Evolutionary conservation across 495 filamentous ascomycete species (phyloP).

Genomic region (Extremus antarcticus): DNA sequence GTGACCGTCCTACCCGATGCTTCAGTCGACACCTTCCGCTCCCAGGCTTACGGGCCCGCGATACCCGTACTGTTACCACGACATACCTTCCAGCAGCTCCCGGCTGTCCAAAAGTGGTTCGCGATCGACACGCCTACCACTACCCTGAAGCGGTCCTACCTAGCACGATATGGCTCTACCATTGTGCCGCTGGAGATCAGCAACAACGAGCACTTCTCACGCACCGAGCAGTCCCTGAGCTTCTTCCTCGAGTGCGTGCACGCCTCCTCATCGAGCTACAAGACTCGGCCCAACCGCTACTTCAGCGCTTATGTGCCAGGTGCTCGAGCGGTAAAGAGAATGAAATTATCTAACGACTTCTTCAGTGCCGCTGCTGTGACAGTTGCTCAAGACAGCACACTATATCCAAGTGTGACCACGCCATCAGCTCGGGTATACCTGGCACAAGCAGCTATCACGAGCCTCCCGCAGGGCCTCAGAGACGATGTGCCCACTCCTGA

Average conservation of each 20-base stretch:
- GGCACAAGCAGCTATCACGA: slow-evolving; percentile 62
- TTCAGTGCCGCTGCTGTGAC: slow-evolving; percentile 7
- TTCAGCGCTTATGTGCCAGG: slow-evolving; percentile 16
- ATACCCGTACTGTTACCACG: slow-evolving; percentile 40
- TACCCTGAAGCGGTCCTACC: slow-evolving; percentile 40
- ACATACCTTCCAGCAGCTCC: slow-evolving; percentile 35
- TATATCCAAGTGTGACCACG: no score
- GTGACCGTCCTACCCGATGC: slow-evolving; percentile 13
- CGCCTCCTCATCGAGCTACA: slow-evolving; percentile 9
- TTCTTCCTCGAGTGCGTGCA: slow-evolving; percentile 44
- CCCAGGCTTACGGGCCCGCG: slow-evolving; percentile 37
- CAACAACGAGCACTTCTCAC: slow-evolving; percentile 33
- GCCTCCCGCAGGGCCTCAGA: slow-evolving; percentile 50
- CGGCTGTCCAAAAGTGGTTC: slow-evolving; percentile 49
- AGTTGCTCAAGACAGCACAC: not conserved
- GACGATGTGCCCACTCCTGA: slow-evolving; percentile 59
- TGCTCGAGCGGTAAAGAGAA: slow-evolving; percentile 14
- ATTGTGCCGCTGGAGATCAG: slow-evolving; percentile 52
- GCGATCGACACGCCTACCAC: not conserved
- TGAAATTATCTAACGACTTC: slow-evolving; percentile 13
- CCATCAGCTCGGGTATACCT: slow-evolving; percentile 51
- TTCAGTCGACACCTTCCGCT: slow-evolving; percentile 37
- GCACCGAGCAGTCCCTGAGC: slow-evolving; percentile 45
- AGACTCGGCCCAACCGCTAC: slow-evolving; percentile 8
- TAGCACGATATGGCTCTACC: slow-evolving; percentile 38